These are phyloP conservation scores for Prunus persica DNA, from an alignment of 306 rosid species.

Conservation along the genomic window Prunus_persica_NCBIv2 NC_034010.1:24822001-24822500, in stretches of 20 bases:
- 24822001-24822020: slow-evolving; percentile 55
- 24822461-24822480: slow-evolving; percentile 33
- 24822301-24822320: background rate
- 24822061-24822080: slow-evolving; percentile 17
- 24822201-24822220: background rate
- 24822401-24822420: slow-evolving; percentile 47
- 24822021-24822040: slow-evolving; percentile 3
- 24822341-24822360: background rate
- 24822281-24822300: background rate
- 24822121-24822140: background rate
- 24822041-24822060: background rate
- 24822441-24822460: slow-evolving; percentile 22
- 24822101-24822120: background rate
- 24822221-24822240: background rate
- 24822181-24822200: background rate
- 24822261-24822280: background rate
- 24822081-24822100: slow-evolving; percentile 13
- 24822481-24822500: slow-evolving; percentile 21
- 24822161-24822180: background rate
- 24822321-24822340: background rate
- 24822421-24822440: slow-evolving; percentile 28
- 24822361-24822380: background rate
- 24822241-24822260: background rate
- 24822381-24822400: slow-evolving; percentile 24
- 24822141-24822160: background rate